Conservation (phyloP, 345 rosid species). For the Eucalyptus erythrocorys region DNA sequence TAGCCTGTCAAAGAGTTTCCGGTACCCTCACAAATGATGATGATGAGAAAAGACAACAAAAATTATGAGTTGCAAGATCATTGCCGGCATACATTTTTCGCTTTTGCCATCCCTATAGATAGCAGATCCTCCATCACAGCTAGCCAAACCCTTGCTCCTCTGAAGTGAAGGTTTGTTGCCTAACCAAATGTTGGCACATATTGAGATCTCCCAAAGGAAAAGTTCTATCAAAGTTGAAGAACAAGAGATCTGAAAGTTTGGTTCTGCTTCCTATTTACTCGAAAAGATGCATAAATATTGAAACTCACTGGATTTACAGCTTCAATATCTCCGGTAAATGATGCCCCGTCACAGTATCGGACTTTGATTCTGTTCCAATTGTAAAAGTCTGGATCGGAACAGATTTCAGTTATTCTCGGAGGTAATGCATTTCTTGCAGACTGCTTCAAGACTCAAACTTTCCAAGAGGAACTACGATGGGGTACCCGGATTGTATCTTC, state of each 20-base stretch:
- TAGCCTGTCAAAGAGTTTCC: slow-evolving; percentile 35
- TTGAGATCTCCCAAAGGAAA: not conserved
- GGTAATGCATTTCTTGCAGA: not conserved
- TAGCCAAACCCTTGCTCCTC: slow-evolving; percentile 87
- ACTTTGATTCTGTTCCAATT: slow-evolving; percentile 92
- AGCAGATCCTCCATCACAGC: slow-evolving; percentile 74
- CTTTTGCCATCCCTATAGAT: slow-evolving; percentile 75
- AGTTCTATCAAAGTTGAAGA: not conserved
- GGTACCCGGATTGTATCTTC: slow-evolving; percentile 65
- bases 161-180: slow-evolving; percentile 86
- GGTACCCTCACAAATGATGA: not conserved
- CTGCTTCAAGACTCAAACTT: not conserved
- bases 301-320: slow-evolving; percentile 64
- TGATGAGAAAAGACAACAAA: not conserved
- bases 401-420: not conserved
- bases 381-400: slow-evolving; percentile 43
- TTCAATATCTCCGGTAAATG: slow-evolving; percentile 82
- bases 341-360: slow-evolving; percentile 90
- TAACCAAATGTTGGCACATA: slow-evolving; percentile 16
- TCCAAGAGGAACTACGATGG: not conserved
- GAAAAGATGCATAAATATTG: not conserved
- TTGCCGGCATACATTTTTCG: slow-evolving; percentile 40
- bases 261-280: not conserved
- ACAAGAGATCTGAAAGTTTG: not conserved
- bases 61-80: not conserved